A percentile compares a stretch with the other conserved stretches of the same genome.
phyloP scores from a whole-genome alignment of 169 alveolate genomes.

The Pseudocohnilembus persalinus region DNA sequence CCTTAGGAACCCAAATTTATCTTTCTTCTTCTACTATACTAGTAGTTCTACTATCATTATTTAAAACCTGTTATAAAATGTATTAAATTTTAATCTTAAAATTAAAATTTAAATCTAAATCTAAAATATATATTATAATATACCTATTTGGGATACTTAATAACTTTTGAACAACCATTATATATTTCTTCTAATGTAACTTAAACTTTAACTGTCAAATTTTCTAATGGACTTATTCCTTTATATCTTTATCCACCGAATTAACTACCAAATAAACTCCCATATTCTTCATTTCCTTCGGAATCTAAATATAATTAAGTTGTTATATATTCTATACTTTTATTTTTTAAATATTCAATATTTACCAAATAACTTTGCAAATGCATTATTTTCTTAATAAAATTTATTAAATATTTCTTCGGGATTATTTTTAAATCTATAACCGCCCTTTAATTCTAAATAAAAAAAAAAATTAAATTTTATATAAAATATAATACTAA shows the following conservation, averaged over 20 bases:
- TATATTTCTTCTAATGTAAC: conserved; percentile 79
- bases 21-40: conserved; percentile 31
- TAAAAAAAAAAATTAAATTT: not conserved
- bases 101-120: no score
- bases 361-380: conserved; percentile 45
- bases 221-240: conserved; percentile 41
- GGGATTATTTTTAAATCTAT: conserved; percentile 76
- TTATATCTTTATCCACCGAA: conserved; percentile 41
- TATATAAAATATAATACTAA: not conserved
- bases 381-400: conserved; percentile 74
- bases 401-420: conserved; percentile 77
- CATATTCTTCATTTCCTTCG: conserved; percentile 43
- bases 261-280: conserved; percentile 53
- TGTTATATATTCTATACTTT: not conserved
- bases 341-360: conserved; percentile 25
- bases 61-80: conserved; percentile 1
- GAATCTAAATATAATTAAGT: conserved; percentile 35
- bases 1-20: conserved; percentile 61
- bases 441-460: conserved; percentile 61
- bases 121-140: conserved; percentile 23
- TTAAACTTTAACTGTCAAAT: conserved; percentile 52
- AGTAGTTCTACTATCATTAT: conserved; percentile 64
- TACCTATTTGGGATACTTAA: conserved; percentile 52
- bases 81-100: not conserved
- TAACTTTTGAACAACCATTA: conserved; percentile 67